Percentiles rank a stretch among this genome's conserved stretches.
These are phyloP conservation scores for Neurospora sp. DNA, from an alignment of 495 filamentous ascomycete genomes.

Conservation along the genomic window DNA sequence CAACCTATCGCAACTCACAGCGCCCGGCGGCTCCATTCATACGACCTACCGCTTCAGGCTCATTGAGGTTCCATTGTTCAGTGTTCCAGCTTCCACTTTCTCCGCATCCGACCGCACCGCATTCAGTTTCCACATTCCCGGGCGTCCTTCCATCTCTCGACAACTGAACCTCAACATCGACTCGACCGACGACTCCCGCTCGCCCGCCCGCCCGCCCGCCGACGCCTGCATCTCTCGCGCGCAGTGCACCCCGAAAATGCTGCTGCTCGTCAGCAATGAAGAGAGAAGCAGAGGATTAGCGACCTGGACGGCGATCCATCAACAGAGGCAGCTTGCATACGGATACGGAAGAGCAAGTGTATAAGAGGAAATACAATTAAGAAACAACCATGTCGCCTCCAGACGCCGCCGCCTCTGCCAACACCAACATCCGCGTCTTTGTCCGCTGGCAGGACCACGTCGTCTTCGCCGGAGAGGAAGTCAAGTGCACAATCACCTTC, in stretches of 20 bases:
- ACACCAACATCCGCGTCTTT: slow-evolving; percentile 78
- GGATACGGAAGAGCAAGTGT: background rate
- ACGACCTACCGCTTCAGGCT: background rate
- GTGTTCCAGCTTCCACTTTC: background rate
- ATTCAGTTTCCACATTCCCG: background rate
- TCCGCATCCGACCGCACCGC: background rate
- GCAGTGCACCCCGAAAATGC: background rate
- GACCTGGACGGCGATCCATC: background rate
- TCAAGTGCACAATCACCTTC: slow-evolving; percentile 93
- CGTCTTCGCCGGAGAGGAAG: slow-evolving; percentile 89
- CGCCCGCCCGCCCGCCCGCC: background rate
- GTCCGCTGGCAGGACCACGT: slow-evolving; percentile 84
- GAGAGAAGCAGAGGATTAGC: background rate
- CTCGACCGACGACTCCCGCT: background rate
- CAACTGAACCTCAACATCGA: background rate
- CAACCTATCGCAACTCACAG: background rate
- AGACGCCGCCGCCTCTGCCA: slow-evolving; percentile 10
- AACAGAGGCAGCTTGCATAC: background rate
- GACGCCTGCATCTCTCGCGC: background rate
- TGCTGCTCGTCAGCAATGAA: background rate
- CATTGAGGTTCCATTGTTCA: background rate
- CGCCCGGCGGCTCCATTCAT: background rate
- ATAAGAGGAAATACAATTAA: background rate
- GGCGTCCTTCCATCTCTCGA: background rate
- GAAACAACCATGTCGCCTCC: background rate